phyloP scores from a whole-genome alignment of 2,329 filamentous ascomycete species.

The Aspergillus ochraceus region DNA sequence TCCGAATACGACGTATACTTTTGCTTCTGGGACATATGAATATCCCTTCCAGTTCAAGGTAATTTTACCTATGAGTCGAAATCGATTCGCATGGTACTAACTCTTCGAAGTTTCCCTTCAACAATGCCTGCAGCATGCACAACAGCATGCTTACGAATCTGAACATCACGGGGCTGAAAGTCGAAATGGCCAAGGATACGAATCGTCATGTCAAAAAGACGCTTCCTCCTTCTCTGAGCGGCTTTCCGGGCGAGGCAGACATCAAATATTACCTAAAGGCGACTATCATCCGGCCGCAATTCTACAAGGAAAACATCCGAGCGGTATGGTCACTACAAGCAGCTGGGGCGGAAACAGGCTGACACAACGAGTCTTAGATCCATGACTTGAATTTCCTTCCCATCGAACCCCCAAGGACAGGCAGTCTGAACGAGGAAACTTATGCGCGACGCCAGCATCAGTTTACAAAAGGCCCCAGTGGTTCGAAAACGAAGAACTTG shows the following conservation, averaged over 20 bases:
- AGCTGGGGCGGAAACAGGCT: neutral
- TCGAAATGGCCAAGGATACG: constrained; percentile 46
- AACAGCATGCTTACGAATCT: constrained; percentile 49
- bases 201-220: constrained; percentile 76
- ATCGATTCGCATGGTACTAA: neutral
- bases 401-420: constrained; percentile 80
- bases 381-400: constrained; percentile 81
- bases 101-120: constrained; percentile 46
- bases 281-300: constrained; percentile 83
- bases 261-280: constrained; percentile 94
- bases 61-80: neutral
- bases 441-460: constrained; percentile 75
- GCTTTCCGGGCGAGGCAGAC: constrained; percentile 82
- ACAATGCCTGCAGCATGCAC: constrained; percentile 48
- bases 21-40: constrained; percentile 47
- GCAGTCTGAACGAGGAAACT: constrained; percentile 69
- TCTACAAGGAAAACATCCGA: constrained; percentile 89
- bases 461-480: constrained; percentile 46
- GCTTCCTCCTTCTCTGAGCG: constrained; percentile 83
- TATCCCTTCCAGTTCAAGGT: constrained; percentile 54
- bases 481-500: constrained; percentile 57
- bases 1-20: constrained; percentile 42
- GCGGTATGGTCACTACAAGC: constrained; percentile 31
- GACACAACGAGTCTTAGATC: constrained; percentile 28
- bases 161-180: constrained; percentile 45